These are phyloP conservation scores for Pichia nanzhaoensis DNA, from an alignment of 805 yeast genomes.

Conservation along the genomic window DNA sequence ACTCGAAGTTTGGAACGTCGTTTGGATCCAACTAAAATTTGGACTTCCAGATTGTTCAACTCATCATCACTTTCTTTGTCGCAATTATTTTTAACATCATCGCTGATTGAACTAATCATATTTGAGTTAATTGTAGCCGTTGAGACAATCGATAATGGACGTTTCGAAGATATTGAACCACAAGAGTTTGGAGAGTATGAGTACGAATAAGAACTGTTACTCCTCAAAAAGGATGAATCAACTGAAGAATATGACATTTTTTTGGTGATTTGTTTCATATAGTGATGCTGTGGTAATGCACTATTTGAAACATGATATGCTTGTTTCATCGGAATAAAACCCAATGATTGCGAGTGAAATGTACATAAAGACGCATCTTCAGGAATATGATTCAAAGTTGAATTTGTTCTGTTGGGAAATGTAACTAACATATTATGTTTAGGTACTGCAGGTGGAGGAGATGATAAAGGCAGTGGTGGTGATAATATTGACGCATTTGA, in stretches of 20 bases:
- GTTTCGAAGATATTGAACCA: constrained; percentile 1
- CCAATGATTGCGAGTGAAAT: constrained; percentile 11
- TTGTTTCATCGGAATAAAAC: constrained; percentile 7
- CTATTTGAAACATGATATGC: neutral
- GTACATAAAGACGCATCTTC: constrained; percentile 17
- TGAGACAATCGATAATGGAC: constrained; percentile 5
- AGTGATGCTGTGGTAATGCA: constrained; percentile 1
- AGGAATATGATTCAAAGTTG: constrained; percentile 16
- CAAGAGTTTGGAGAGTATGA: neutral
- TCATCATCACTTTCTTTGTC: constrained; percentile 27
- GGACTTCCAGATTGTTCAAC: constrained; percentile 54
- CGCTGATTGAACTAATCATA: neutral
- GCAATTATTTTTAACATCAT: neutral
- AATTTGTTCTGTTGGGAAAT: constrained; percentile 11
- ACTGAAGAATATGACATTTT: neutral
- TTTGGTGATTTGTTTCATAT: constrained; percentile 5
- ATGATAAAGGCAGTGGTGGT: neutral
- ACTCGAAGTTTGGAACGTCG: constrained; percentile 54
- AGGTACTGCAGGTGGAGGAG: constrained; percentile 13
- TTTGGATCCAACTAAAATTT: constrained; percentile 61
- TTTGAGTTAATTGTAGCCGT: neutral
- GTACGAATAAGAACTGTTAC: neutral
- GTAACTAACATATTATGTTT: constrained; percentile 7
- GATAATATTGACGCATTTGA: neutral
- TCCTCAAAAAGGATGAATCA: neutral